Percentiles rank a stretch among this genome's conserved stretches.
These are phyloP conservation scores for Termitomyces sp. DNA, from an alignment of 768 basidiomycete genomes.

Conservation along the genomic window DNA sequence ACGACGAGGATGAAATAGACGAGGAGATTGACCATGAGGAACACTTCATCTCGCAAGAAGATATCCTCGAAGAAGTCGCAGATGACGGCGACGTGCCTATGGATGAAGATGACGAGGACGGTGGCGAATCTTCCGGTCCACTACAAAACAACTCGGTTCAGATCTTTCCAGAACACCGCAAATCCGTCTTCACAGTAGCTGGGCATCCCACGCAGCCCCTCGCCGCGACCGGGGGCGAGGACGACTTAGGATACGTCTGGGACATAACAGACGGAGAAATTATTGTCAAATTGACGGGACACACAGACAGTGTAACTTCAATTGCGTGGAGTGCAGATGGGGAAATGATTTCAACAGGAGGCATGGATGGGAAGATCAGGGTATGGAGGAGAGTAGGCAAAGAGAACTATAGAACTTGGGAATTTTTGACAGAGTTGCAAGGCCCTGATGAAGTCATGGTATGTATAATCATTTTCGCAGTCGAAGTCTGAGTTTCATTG, in stretches of 20 bases:
- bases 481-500: constrained; percentile 1
- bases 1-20: constrained; percentile 18
- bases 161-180: constrained; percentile 58
- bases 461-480: constrained; percentile 20
- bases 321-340: constrained; percentile 84
- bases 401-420: constrained; percentile 77
- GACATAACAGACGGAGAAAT: constrained; percentile 76
- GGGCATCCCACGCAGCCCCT: constrained; percentile 80
- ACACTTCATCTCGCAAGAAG: constrained; percentile 60
- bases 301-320: constrained; percentile 84
- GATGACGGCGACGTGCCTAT: constrained; percentile 67
- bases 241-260: constrained; percentile 94
- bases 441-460: constrained; percentile 97
- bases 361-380: constrained; percentile 95
- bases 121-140: constrained; percentile 34
- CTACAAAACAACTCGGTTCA: constrained; percentile 62
- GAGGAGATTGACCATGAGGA: constrained; percentile 41
- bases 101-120: constrained; percentile 63
- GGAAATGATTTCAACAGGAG: constrained; percentile 90
- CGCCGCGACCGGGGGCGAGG: constrained; percentile 91
- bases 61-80: constrained; percentile 56
- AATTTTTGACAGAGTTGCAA: constrained; percentile 88
- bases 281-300: constrained; percentile 83
- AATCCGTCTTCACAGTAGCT: constrained; percentile 81
- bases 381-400: constrained; percentile 85